These are phyloP conservation scores for Mimosa bimucronata DNA, from an alignment of 306 rosid genomes.

Conservation along the genomic window DNA sequence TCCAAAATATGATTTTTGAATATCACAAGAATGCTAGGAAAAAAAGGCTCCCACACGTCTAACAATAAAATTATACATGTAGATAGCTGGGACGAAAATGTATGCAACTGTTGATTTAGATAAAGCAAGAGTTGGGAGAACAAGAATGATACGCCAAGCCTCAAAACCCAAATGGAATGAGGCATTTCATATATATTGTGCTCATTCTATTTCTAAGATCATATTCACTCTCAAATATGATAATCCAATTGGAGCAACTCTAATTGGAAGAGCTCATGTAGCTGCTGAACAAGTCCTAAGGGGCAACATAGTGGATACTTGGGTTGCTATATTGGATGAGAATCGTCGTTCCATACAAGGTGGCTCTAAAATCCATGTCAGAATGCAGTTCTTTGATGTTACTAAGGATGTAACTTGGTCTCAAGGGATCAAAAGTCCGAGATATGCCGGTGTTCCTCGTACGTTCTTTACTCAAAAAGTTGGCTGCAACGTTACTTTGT, in stretches of 20 bases:
- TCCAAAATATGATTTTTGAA: too few species aligned
- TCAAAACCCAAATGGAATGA: constrained; percentile 61
- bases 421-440: constrained; percentile 50
- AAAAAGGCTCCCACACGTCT: not conserved
- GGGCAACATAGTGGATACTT: constrained; percentile 43
- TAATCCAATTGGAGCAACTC: constrained; percentile 66
- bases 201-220: constrained; percentile 61
- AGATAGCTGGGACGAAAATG: constrained; percentile 54
- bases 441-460: constrained; percentile 63
- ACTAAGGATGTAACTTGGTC: constrained; percentile 59
- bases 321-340: constrained; percentile 61
- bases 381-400: constrained; percentile 47
- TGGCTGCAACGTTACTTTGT: constrained; percentile 68
- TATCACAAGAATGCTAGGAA: not conserved
- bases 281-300: constrained; percentile 52
- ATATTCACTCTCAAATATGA: constrained; percentile 72
- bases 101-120: constrained; percentile 87
- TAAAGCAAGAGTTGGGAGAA: constrained; percentile 65
- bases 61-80: constrained; percentile 1
- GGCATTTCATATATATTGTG: constrained; percentile 67
- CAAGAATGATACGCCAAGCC: constrained; percentile 47
- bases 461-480: constrained; percentile 62
- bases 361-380: constrained; percentile 58
- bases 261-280: constrained; percentile 81
- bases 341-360: constrained; percentile 43